phyloP scores from a whole-genome alignment of 2,329 filamentous ascomycete genomes.

The Fusarium paranaense region DNA sequence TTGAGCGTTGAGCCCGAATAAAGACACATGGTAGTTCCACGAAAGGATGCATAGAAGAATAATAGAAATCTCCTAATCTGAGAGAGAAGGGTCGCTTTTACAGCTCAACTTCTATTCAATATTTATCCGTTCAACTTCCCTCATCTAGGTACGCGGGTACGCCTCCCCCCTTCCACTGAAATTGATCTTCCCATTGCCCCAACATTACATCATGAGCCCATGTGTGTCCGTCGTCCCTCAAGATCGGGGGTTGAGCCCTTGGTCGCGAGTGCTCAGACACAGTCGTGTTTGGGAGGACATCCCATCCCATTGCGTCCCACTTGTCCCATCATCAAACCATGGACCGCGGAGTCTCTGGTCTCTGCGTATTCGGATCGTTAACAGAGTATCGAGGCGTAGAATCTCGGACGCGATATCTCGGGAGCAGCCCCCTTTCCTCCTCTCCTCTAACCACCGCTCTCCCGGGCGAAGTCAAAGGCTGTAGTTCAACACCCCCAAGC shows the following conservation, averaged over 20 bases:
- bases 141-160: not conserved
- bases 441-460: not conserved
- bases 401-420: not conserved
- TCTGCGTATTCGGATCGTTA: not conserved
- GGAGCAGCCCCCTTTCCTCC: not conserved
- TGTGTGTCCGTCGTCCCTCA: not conserved
- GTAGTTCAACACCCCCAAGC: not conserved
- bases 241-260: not conserved
- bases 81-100: not conserved
- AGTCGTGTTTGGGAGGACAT: not conserved
- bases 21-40: rapidly evolving
- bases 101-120: not conserved
- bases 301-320: not conserved
- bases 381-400: not conserved
- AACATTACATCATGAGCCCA: not conserved
- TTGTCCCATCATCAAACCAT: not conserved
- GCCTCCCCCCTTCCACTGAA: not conserved
- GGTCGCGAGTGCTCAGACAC: not conserved
- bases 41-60: not conserved
- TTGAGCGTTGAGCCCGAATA: not conserved
- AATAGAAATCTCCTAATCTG: not conserved
- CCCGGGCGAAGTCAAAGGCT: not conserved
- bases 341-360: not conserved
- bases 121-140: not conserved
- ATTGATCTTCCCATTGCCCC: not conserved